Conservation (phyloP, 176 grass and related monocot species). For the Echinochloa phyllopogon region DNA sequence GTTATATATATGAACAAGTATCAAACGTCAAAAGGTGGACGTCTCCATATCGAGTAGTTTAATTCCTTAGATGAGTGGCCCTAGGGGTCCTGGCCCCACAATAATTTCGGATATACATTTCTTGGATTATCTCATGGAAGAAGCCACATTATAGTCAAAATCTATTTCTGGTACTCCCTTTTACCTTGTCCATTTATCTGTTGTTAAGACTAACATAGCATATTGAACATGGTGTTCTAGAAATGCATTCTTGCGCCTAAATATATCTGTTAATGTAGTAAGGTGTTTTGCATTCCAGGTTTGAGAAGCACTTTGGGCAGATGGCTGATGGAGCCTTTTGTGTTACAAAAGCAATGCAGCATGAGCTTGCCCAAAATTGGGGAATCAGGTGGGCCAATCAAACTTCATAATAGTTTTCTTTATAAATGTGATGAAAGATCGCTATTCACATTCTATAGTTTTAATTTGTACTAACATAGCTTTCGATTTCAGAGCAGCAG, state of each 20-base stretch:
- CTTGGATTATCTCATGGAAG: conserved; percentile 89
- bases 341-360: conserved; percentile 96
- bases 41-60: too few relatives aligned
- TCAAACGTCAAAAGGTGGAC: too few relatives aligned
- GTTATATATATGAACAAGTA: too few relatives aligned
- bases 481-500: conserved; percentile 66
- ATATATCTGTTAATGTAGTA: conserved; percentile 27
- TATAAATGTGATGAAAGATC: neutral
- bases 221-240: conserved; percentile 22
- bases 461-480: conserved; percentile 25
- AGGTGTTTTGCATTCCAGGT: conserved; percentile 56
- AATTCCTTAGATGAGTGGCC: too few relatives aligned
- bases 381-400: conserved; percentile 70
- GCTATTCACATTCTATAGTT: neutral
- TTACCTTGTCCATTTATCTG: conserved; percentile 1
- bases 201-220: conserved; percentile 9
- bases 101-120: conserved; percentile 96
- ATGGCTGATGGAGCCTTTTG: conserved; percentile 89
- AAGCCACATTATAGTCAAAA: conserved; percentile 90
- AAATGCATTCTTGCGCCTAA: neutral
- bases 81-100: too few relatives aligned
- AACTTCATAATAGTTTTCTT: conserved; percentile 22
- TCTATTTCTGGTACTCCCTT: conserved; percentile 75
- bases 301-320: conserved; percentile 85
- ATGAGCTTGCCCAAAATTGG: conserved; percentile 99